These are phyloP conservation scores for Saccharomycopsis fibuligera DNA, from an alignment of 805 yeast genomes.

Conservation along the genomic window DNA sequence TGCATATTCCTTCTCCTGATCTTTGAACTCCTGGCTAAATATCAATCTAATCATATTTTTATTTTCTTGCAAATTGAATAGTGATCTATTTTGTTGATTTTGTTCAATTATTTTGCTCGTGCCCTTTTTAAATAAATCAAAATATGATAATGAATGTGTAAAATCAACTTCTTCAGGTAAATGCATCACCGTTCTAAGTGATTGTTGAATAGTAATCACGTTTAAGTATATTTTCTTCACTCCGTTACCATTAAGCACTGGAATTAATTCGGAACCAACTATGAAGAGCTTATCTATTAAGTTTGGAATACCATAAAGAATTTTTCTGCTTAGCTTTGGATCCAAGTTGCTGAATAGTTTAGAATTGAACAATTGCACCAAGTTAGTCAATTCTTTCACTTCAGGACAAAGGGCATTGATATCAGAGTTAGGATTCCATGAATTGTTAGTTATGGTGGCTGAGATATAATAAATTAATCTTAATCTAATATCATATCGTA, in stretches of 20 bases:
- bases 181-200: conserved; percentile 51
- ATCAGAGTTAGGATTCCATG: conserved; percentile 46
- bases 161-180: conserved; percentile 51
- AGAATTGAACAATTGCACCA: conserved; percentile 41
- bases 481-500: conserved; percentile 53
- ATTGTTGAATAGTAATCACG: conserved; percentile 61
- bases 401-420: conserved; percentile 55
- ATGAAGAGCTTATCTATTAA: conserved; percentile 48
- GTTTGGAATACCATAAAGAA: conserved; percentile 44
- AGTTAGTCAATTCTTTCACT: conserved; percentile 45
- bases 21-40: conserved; percentile 4
- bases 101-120: conserved; percentile 42
- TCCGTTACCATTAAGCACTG: conserved; percentile 50
- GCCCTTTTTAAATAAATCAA: conserved; percentile 44
- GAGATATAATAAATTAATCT: conserved; percentile 47
- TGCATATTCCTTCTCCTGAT: not conserved
- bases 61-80: conserved; percentile 39
- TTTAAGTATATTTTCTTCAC: conserved; percentile 53
- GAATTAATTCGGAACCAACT: conserved; percentile 43
- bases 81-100: conserved; percentile 30
- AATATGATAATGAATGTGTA: conserved; percentile 46
- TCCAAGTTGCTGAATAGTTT: conserved; percentile 31
- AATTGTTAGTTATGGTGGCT: conserved; percentile 40
- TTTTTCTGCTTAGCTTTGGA: conserved; percentile 26
- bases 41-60: conserved; percentile 48